Evolutionary conservation across 371 early-diverging fungal species (phyloP).

Genomic region (Mucor indicus): DNA sequence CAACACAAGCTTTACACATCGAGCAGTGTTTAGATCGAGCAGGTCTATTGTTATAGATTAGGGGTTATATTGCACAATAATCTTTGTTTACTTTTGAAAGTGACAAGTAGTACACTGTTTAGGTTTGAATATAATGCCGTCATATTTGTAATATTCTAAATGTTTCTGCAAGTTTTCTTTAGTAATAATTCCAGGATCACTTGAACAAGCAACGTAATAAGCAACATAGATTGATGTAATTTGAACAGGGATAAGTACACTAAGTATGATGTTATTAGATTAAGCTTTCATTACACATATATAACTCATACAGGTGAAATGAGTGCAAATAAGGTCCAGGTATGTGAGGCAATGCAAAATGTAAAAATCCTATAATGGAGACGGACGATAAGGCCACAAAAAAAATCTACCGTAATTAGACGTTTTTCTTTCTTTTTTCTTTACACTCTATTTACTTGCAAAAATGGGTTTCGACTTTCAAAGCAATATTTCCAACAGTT

Average conservation of each 20-base stretch:
- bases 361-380: constrained; percentile 27
- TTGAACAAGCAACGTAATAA: constrained; percentile 55
- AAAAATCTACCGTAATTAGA: constrained; percentile 21
- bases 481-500: constrained; percentile 39
- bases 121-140: constrained; percentile 60
- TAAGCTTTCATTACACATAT: background rate
- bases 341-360: constrained; percentile 34
- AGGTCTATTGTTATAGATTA: constrained; percentile 42
- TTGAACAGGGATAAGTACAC: constrained; percentile 48
- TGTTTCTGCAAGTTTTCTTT: constrained; percentile 51
- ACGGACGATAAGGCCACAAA: constrained; percentile 28
- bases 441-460: constrained; percentile 27
- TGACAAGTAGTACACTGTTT: constrained; percentile 67
- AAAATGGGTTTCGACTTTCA: constrained; percentile 46
- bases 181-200: constrained; percentile 67
- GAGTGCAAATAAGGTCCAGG: constrained; percentile 35
- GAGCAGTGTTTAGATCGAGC: constrained; percentile 80
- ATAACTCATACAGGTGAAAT: constrained; percentile 27
- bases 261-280: constrained; percentile 5
- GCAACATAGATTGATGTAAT: constrained; percentile 56
- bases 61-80: background rate
- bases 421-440: background rate
- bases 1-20: constrained; percentile 69
- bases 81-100: constrained; percentile 55
- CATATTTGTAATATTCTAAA: constrained; percentile 56